phyloP scores from a whole-genome alignment of 2,329 filamentous ascomycete species.

The Sporothrix phasma region DNA sequence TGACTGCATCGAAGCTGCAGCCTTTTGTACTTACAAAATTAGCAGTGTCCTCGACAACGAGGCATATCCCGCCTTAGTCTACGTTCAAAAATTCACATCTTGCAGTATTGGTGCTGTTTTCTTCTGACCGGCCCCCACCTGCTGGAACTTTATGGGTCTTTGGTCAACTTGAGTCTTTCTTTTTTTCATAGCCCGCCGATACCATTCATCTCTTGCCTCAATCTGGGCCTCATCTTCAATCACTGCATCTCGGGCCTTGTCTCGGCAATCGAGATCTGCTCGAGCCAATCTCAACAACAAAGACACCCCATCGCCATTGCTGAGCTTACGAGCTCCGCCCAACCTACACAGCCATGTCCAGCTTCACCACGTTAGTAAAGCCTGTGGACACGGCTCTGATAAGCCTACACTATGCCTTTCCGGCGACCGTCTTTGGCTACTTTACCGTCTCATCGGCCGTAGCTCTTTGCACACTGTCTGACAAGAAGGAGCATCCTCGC shows the following conservation, averaged over 20 bases:
- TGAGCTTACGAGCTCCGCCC: not conserved
- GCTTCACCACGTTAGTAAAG: not conserved
- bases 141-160: no score
- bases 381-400: slow-evolving; percentile 28
- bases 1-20: not conserved
- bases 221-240: not conserved
- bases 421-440: slow-evolving; percentile 46
- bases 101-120: no score
- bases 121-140: no score
- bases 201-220: not conserved
- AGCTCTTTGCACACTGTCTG: slow-evolving; percentile 41
- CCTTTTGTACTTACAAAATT: no score
- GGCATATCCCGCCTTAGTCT: not conserved
- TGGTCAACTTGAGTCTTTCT: not conserved
- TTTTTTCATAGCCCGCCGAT: not conserved
- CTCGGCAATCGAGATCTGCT: not conserved
- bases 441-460: slow-evolving; percentile 43
- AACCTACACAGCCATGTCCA: not conserved
- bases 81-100: no score
- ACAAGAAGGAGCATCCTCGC: slow-evolving; percentile 30
- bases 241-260: no score
- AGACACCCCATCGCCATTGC: not conserved
- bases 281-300: not conserved
- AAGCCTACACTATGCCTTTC: slow-evolving; percentile 48
- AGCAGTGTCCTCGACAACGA: not conserved